These are phyloP conservation scores for Lunularia cruciata DNA, from an alignment of 225 moss, liverwort and hornwort genomes.

Conservation along the genomic window DNA sequence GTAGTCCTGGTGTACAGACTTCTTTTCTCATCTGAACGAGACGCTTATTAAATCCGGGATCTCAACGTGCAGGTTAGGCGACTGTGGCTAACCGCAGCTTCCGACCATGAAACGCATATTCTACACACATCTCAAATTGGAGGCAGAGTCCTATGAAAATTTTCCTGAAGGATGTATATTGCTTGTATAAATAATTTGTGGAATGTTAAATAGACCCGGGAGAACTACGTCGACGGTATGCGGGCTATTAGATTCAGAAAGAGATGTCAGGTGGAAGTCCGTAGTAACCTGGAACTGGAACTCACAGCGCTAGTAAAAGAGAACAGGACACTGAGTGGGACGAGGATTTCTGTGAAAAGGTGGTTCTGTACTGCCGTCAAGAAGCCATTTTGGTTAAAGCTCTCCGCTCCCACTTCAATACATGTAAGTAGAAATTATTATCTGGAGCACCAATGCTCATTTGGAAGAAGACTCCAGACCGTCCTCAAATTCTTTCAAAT, in stretches of 20 bases:
- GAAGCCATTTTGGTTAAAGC: conserved; percentile 3
- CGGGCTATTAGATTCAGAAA: neutral
- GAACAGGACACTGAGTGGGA: neutral
- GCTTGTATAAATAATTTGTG: conserved; percentile 11
- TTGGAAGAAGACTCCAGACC: conserved; percentile 8
- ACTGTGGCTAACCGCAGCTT: conserved; percentile 84
- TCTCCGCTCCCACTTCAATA: conserved; percentile 3
- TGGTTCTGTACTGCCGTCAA: conserved; percentile 8
- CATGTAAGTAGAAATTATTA: conserved; percentile 19
- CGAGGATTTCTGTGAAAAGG: conserved; percentile 8
- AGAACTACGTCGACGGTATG: conserved; percentile 4
- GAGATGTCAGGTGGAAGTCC: conserved; percentile 13
- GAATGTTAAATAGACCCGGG: conserved; percentile 3
- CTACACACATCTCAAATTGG: conserved; percentile 69
- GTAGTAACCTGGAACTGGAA: conserved; percentile 1
- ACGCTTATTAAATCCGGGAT: no score
- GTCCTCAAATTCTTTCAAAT: conserved; percentile 9
- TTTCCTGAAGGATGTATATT: neutral
- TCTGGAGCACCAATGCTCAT: conserved; percentile 20
- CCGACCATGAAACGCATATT: conserved; percentile 87
- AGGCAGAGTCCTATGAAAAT: conserved; percentile 41
- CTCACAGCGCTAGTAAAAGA: conserved; percentile 1
- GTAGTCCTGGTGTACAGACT: no score
- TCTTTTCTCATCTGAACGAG: no score
- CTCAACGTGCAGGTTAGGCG: conserved; percentile 73